phyloP scores from a whole-genome alignment of 371 early-diverging fungal genomes.

The Dichotomocladium elegans region DNA sequence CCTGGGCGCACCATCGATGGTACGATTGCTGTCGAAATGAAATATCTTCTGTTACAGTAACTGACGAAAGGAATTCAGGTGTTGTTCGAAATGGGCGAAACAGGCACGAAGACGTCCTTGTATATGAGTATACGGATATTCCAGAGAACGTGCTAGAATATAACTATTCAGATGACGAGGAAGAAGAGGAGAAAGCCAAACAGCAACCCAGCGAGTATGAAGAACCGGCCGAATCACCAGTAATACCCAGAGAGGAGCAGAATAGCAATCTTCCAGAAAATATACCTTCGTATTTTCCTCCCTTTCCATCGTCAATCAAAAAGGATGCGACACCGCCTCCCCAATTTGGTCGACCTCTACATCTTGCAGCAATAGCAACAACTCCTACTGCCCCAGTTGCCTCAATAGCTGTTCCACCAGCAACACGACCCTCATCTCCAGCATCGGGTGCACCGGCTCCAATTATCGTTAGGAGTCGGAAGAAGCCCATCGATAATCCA shows the following conservation, averaged over 20 bases:
- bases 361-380: conserved; percentile 3
- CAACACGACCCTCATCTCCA: background rate
- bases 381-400: conserved; percentile 4
- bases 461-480: conserved; percentile 31
- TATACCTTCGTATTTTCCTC: conserved; percentile 40
- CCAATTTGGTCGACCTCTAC: background rate
- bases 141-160: background rate
- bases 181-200: conserved; percentile 11
- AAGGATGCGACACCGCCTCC: conserved; percentile 16
- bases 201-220: no score
- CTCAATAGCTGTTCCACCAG: background rate
- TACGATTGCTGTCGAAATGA: conserved; percentile 11
- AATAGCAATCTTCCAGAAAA: conserved; percentile 24
- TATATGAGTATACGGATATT: conserved; percentile 13
- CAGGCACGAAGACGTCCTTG: conserved; percentile 9
- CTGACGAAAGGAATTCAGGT: background rate
- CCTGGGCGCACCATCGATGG: conserved; percentile 42
- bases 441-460: conserved; percentile 17
- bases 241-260: conserved; percentile 7
- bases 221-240: background rate
- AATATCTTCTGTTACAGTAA: background rate
- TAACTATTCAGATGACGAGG: conserved; percentile 4
- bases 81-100: conserved; percentile 8
- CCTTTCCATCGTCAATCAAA: conserved; percentile 35
- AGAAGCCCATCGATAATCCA: conserved; percentile 47